These are phyloP conservation scores for Oryza meyeriana DNA, from an alignment of 176 grass and related monocot genomes.

Conservation along the genomic window DNA sequence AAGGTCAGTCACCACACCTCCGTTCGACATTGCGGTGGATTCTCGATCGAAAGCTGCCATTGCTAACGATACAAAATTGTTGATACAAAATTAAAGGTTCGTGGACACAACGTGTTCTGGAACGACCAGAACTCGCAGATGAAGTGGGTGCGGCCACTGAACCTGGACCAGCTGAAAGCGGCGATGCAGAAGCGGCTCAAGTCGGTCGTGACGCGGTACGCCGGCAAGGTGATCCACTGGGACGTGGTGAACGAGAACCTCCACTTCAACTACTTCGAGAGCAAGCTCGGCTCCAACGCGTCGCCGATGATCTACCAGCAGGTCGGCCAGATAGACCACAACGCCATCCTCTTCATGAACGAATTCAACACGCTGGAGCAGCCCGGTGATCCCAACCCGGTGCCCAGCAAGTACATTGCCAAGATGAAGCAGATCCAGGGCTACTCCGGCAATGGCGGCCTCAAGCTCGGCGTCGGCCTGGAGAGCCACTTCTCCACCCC, in stretches of 20 bases:
- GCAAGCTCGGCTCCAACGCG: conserved; percentile 30
- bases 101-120: conserved; percentile 90
- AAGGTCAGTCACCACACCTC: neutral
- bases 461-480: conserved; percentile 64
- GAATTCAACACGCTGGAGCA: conserved; percentile 77
- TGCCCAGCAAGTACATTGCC: conserved; percentile 49
- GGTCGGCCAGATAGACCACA: conserved; percentile 48
- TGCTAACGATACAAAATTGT: neutral
- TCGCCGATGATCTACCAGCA: conserved; percentile 51
- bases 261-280: conserved; percentile 72
- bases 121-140: conserved; percentile 55
- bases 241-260: conserved; percentile 90
- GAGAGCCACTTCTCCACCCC: conserved; percentile 75
- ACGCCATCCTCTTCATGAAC: conserved; percentile 62
- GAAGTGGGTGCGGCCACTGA: conserved; percentile 29
- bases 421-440: conserved; percentile 51
- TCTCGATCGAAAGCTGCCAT: no score
- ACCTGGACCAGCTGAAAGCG: conserved; percentile 25
- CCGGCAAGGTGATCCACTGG: conserved; percentile 72
- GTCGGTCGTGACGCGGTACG: conserved; percentile 53
- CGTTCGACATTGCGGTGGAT: no score
- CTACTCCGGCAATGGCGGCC: conserved; percentile 23
- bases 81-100: conserved; percentile 30
- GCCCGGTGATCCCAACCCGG: conserved; percentile 23
- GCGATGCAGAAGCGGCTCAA: conserved; percentile 49